Evolutionary conservation across 345 rosid species (phyloP), one percentile per base, ranked within the genome.

Genomic region (Fremontodendron californicum): DNA sequence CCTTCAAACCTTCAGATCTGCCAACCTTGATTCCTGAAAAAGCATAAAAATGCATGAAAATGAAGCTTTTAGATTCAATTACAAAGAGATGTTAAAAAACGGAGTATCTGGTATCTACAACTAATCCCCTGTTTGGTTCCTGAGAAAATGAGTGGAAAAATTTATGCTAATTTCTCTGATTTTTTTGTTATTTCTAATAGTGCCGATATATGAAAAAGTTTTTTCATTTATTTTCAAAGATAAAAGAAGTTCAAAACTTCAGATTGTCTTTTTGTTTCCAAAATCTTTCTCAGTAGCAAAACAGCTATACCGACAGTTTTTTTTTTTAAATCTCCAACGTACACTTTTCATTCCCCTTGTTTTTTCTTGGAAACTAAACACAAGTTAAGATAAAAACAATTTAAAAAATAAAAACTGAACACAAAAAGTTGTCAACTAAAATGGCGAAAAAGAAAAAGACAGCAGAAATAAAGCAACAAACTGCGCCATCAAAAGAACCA

Each of bases 1-100:
- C 63, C 84, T 82, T 82, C 74, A 75, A 80, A 78, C 54, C 85
- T 78, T 81, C 84, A 87, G 92, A 91, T 91, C 93, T 84, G 89
- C 73, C 60, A 46, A 71, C 79, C 79, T 60, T 27, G 15, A 78
- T 74, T 72, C 74, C 77, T 74, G 63, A 11, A 77, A 73, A 35
- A 39, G 72, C 40, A 37, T 16, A 37, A 70, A 75, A 29, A 25
- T 18, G 5, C 35, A 49, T 2, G 52, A 18, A 11, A 3, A 29
- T 7, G 63, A 25, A 33, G 18, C 1, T 29, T 18, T 33, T 74
- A 80, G 85, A 83, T 63, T 82, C 62, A 52, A 62, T 4, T 7
- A 31, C 45, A 6, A 49, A 37, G 25, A 77, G 64, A 45, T 18
- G n/a, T 51, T 9, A 70, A 18, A n/a, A 77, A 72, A n/a, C n/a